phyloP scores from a whole-genome alignment of 2,329 filamentous ascomycete genomes.

The Thelonectria blattea region DNA sequence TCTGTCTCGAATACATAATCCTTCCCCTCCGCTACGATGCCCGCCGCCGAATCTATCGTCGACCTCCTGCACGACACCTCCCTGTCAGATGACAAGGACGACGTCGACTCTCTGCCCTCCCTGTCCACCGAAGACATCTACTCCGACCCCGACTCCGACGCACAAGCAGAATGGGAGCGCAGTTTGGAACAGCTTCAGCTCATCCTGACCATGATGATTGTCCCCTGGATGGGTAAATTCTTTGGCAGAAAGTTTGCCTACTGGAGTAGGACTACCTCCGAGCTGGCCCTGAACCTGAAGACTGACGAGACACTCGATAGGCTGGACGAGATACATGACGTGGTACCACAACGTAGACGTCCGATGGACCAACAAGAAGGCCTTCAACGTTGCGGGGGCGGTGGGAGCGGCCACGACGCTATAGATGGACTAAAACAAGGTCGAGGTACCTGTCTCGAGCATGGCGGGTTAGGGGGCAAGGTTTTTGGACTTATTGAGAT shows the following conservation, averaged over 20 bases:
- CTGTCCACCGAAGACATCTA: conserved; percentile 62
- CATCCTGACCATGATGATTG: conserved; percentile 89
- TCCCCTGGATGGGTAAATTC: conserved; percentile 94
- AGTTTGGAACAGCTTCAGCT: conserved; percentile 93
- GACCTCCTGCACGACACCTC: conserved; percentile 58
- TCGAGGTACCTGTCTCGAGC: background rate
- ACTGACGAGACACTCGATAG: conserved; percentile 52
- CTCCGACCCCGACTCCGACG: conserved; percentile 75
- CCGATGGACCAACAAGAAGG: conserved; percentile 64
- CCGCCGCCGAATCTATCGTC: conserved; percentile 54
- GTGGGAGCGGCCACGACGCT: conserved; percentile 65
- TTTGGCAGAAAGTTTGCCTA: conserved; percentile 94
- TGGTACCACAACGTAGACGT: conserved; percentile 88
- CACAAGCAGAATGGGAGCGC: conserved; percentile 93
- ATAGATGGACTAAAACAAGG: conserved; percentile 38
- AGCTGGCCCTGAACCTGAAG: background rate
- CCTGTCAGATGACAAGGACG: conserved; percentile 57
- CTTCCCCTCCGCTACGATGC: conserved; percentile 30
- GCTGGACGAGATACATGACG: conserved; percentile 92
- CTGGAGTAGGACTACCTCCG: conserved; percentile 73
- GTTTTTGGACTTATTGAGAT: conserved; percentile 4
- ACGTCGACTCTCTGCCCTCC: conserved; percentile 70
- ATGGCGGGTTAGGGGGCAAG: conserved; percentile 6
- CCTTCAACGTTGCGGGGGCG: conserved; percentile 68
- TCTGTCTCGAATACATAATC: background rate